Evolutionary conservation across 2,329 filamentous ascomycete genomes (phyloP).

Genomic region (Cladorrhinum sp.): DNA sequence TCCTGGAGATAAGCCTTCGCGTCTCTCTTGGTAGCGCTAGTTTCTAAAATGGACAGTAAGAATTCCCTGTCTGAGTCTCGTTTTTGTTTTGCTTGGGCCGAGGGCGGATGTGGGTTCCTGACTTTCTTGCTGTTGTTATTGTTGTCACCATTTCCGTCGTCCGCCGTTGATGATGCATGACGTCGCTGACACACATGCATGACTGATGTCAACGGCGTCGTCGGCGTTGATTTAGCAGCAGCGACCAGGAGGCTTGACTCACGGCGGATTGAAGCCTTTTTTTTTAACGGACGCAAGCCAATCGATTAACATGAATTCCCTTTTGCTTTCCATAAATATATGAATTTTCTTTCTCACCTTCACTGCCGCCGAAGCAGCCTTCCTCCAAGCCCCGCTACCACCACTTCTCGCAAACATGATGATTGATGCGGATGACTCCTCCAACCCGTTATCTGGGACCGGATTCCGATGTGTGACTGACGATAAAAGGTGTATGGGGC

Average conservation of each 20-base stretch:
- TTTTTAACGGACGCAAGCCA: not conserved
- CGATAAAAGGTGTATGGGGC: too few species aligned
- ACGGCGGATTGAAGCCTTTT: conserved; percentile 18
- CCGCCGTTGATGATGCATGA: conserved; percentile 17
- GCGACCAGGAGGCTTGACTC: conserved; percentile 7
- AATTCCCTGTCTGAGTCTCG: conserved; percentile 62
- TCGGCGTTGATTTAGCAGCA: not conserved
- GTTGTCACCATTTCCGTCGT: conserved; percentile 13
- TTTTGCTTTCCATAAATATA: not conserved
- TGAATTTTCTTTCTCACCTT: conserved; percentile 30
- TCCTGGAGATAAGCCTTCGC: conserved; percentile 88
- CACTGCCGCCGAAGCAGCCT: conserved; percentile 33
- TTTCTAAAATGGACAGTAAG: conserved; percentile 80
- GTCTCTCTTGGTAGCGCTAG: conserved; percentile 88
- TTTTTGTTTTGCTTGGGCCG: conserved; percentile 44
- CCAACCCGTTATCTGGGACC: too few species aligned
- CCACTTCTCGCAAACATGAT: conserved; percentile 19
- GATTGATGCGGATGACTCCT: not conserved
- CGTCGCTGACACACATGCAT: too few species aligned
- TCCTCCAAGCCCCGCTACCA: conserved; percentile 37
- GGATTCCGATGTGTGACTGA: too few species aligned
- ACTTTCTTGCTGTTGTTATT: not conserved
- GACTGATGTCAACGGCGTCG: conserved; percentile 1
- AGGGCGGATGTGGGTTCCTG: conserved; percentile 36
- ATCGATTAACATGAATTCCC: not conserved